Percentiles rank a stretch among this genome's conserved stretches.
Conservation (phyloP, 2,329 filamentous ascomycete genomes). For the Immersiporthe knoxdaviesiana region DNA sequence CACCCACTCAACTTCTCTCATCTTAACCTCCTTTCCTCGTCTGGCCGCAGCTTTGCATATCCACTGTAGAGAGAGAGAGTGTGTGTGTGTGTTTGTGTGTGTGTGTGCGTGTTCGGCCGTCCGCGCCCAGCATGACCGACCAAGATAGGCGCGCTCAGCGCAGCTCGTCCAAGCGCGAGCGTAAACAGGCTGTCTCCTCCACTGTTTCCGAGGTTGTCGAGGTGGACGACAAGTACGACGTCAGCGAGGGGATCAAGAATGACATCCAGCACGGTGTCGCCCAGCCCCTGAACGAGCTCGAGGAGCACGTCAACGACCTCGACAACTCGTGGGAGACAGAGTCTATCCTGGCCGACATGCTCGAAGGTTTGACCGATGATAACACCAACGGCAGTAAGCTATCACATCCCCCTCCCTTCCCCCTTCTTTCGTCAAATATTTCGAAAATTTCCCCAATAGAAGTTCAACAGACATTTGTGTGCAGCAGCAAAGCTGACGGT, state of each 20-base stretch:
- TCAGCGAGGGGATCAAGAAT: constrained; percentile 23
- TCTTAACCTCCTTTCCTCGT: not conserved
- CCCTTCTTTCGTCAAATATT: constrained; percentile 22
- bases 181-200: constrained; percentile 18
- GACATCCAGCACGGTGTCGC: constrained; percentile 31
- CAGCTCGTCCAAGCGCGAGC: constrained; percentile 1
- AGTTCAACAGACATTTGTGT: too few species aligned
- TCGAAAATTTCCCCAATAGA: too few species aligned
- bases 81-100: too few species aligned
- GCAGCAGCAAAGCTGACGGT: too few species aligned
- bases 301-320: constrained; percentile 55
- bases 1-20: not conserved
- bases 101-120: too few species aligned
- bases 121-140: constrained; percentile 6
- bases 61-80: too few species aligned
- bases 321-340: constrained; percentile 65
- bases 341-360: constrained; percentile 64
- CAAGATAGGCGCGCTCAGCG: not conserved
- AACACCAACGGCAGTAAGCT: constrained; percentile 49
- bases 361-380: constrained; percentile 61
- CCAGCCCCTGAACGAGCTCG: constrained; percentile 45
- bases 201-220: constrained; percentile 27
- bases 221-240: constrained; percentile 24
- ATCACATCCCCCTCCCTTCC: constrained; percentile 22
- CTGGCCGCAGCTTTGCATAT: not conserved